Conservation (phyloP, 495 filamentous ascomycete species). For the Letharia columbiana region DNA sequence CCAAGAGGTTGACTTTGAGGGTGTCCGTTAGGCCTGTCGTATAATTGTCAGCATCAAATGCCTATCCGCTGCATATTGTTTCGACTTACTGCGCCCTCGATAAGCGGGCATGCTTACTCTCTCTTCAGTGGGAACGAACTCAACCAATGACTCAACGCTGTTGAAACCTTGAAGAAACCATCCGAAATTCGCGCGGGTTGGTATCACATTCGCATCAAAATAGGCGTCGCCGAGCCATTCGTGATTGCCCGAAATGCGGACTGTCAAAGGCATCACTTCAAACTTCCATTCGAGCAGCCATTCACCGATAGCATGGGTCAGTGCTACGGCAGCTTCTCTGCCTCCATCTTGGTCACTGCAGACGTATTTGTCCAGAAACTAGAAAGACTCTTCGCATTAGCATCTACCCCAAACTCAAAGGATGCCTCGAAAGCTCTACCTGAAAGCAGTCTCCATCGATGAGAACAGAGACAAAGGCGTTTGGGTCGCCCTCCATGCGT, state of each 20-base stretch:
- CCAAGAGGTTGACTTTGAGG: not conserved
- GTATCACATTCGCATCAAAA: not conserved
- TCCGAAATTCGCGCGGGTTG: not conserved
- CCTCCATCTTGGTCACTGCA: not conserved
- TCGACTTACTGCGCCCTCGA: not conserved
- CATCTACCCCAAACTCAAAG: not conserved
- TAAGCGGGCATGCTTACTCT: not conserved
- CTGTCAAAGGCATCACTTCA: not conserved
- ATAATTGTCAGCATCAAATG: not conserved
- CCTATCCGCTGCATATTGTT: not conserved
- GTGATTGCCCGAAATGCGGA: not conserved
- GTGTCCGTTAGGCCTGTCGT: not conserved
- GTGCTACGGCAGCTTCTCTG: not conserved
- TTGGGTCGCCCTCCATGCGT: not conserved
- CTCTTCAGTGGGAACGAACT: not conserved
- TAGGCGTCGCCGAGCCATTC: conserved; percentile 1
- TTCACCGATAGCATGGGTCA: not conserved
- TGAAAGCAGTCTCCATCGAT: not conserved
- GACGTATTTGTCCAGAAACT: not conserved
- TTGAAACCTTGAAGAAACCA: not conserved
- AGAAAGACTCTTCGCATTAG: not conserved
- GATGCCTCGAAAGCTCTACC: not conserved
- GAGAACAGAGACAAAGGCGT: not conserved
- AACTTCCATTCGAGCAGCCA: not conserved
- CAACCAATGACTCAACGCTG: not conserved